Base-by-base conservation (phyloP, 2,329 filamentous ascomycete genomes). In the Zelopaecilomyces penicillatus region DNA sequence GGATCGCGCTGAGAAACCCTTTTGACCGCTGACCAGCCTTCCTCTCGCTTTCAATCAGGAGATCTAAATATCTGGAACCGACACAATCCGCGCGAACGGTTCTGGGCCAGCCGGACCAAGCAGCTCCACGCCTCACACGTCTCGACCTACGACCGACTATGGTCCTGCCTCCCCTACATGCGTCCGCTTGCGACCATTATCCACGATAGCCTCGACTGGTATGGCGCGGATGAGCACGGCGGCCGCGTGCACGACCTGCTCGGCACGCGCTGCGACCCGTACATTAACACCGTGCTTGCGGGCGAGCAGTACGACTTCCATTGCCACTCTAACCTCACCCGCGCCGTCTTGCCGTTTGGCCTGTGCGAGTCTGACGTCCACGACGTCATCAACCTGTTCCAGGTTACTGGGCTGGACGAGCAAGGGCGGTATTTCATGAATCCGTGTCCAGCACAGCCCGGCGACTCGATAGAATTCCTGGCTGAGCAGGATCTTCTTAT, bases 321-420 rank as follows among this genome's bases (percentile, higher is more conserved):
- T 60, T 94, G 87, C 62, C 87, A 91, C 57, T 87, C 83, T 2
- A 94, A 94, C 60, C 74, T 94, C 8, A 80, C 78, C 1, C 77
- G 87, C 4, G 84, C 87, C 0, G 77, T 93, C 3, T 50, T 82
- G 1, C 81, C 82, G 0, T 81, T 72, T 49, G 85, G 85, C 0
- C 61, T 93, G 36, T 74, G 70, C 5, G 87, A 93, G 63, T 69
- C 70, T 30, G 86, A 93, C 57, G 79, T 93, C 2, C 87, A 94
- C 56, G 87, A 94, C 60, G 87, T 94, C 0, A 72, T 94, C 43
- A 94, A 94, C 57, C 71, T 94, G 3, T 93, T 94, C 59, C 87
- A 94, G 61, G 85, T 90, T 5, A 93, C 87, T 0, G 86, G 87
- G 0, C 60, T 93, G 39, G 83, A 93, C 55, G 70, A 76, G 43